phyloP scores from a whole-genome alignment of 2,329 filamentous ascomycete genomes.

The Tolypocladium capitatum region DNA sequence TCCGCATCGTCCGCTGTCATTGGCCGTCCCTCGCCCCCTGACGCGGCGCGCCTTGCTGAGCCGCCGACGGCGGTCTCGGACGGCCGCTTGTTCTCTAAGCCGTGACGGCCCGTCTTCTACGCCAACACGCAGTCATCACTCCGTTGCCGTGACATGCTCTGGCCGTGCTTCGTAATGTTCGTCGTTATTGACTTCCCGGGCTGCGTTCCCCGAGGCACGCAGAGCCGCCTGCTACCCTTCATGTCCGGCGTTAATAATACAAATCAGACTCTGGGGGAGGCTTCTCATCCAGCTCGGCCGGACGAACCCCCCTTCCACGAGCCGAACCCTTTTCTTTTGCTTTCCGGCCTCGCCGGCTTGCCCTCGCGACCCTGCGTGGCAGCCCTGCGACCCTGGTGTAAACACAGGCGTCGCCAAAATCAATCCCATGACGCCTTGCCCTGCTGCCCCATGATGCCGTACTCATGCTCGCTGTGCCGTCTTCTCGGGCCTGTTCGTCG shows the following conservation, averaged over 20 bases:
- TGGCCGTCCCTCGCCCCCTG: too few relatives aligned
- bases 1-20: neutral
- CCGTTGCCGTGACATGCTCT: neutral
- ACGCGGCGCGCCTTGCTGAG: too few relatives aligned
- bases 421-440: neutral
- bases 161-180: neutral
- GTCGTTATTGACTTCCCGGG: neutral
- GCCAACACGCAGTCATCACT: neutral
- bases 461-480: neutral
- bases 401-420: neutral
- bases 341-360: neutral
- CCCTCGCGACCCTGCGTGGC: neutral
- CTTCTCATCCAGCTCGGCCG: too few relatives aligned
- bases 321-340: neutral
- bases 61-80: too few relatives aligned
- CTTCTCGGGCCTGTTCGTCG: too few relatives aligned
- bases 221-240: neutral
- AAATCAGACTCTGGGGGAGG: neutral
- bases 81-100: too few relatives aligned
- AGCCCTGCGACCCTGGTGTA: neutral
- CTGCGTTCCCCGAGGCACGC: neutral
- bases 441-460: neutral
- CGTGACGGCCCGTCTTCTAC: neutral
- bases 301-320: neutral
- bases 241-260: too few relatives aligned